Evolutionary conservation across 192 early-diverging fungal genomes (phyloP), one percentile per base, ranked within the genome.

Genomic region (Oehlia diaphana): DNA sequence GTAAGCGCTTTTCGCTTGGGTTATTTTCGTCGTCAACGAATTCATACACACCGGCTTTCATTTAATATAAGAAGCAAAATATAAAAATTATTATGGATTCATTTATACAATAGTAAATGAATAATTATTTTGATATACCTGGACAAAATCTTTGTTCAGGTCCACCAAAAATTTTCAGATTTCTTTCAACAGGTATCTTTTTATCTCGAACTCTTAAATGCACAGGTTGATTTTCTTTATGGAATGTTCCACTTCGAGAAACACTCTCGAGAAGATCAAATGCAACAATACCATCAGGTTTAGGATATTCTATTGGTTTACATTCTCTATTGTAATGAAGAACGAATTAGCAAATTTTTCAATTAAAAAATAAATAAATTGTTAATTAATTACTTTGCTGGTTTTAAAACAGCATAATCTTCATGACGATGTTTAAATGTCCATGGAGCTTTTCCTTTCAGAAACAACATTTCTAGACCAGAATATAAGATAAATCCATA

Each of bases 71-170:
- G 61, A 72, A 0, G 39, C 12, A 37, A 66, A 69, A 69, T 75
- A 49, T 31, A 61, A 19, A 37, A 42, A 63, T 62, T 23, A 44
- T 63, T 28, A 71, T 7, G 62, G 86, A 70, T 12, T n/a, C 33
- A 65, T 47, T 71, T 21, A 37, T 33, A 62, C 26, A 31, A 16
- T n/a, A 28, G 35, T 72, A 9, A 13, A 44, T 4, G 2, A 50
- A 44, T 12, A 44, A 16, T 16, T 50, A 21, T 63, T 31, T 21
- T 5, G 26, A 71, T 75, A 78, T 84, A 93, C 93, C 95, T 74
- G 98, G 98, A 81, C 98, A 99, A 87, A 98, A 99, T 81, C 95
- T 90, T 61, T 91, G 91, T 86, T 99, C 98, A 13, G 97, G 98
- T 0, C 98, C 98, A 66, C 90, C 96, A 90, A 87, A 99, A n/a